Base-by-base conservation (phyloP, 2,329 filamentous ascomycete species). In the Lithohypha guttulata region DNA sequence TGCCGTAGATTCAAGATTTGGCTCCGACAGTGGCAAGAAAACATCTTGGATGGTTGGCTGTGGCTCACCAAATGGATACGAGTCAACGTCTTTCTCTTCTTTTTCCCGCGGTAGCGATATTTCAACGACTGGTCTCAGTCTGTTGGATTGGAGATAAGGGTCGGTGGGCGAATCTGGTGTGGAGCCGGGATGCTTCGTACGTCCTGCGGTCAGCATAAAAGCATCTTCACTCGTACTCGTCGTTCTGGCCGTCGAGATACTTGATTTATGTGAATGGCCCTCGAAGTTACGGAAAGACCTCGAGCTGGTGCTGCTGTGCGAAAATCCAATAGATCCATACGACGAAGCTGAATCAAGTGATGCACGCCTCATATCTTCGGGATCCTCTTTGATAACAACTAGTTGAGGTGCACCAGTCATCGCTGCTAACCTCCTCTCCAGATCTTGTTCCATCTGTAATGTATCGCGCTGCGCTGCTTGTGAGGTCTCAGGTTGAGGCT, bases 221-320 rank as follows among this genome's bases (percentile, higher is more conserved):
- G 23, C 3, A 20, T 37, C 34, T 19, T 14, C 23, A 25, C 14
- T 29, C 6, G 78, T 79, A 51, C 78, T 82, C 1, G 70, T 62
- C 43, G 72, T 71, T 50, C 75, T 75, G 1, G 60, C 61, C n/a
- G 70, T 68, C 39, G 75, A 80, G 26, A 68, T 71, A 1, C 67
- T 70, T 2, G 79, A 83, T 30, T 70, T 69, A 13, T 71, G 75
- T 0, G 80, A 84, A 0, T 77, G 78, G 18, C 71, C 69, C 8
- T 37, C 15, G n/a, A 21, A 20, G 8, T 3, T 15, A 18, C 23
- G 23, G 14, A 20, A 29, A 2, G 79, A 84, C 43, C 73, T 70
- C 1, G 76, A 75, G 0, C 50, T 50, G 20, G 40, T 29, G 10
- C 38, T 46, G 23, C 41, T 46, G 15, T 55, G 54, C 15, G 55